These are phyloP conservation scores for Entomortierella parvispora DNA, from an alignment of 192 early-diverging fungal genomes.

Conservation along the genomic window DNA sequence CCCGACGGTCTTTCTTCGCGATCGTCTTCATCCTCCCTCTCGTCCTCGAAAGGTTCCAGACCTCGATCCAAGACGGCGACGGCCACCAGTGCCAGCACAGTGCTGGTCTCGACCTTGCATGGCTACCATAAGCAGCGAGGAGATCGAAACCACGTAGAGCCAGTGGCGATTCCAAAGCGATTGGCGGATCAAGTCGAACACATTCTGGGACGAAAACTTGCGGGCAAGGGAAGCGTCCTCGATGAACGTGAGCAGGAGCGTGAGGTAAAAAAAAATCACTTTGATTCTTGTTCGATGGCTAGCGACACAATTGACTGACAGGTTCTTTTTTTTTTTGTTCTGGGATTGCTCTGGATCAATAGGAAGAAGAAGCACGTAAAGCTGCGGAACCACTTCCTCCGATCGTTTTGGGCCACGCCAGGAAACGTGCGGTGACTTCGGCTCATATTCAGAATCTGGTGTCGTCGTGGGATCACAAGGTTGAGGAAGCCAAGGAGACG, in stretches of 20 bases:
- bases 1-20: background rate
- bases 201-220: slow-evolving; percentile 51
- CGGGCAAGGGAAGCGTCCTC: slow-evolving; percentile 47
- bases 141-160: slow-evolving; percentile 39
- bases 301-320: no score
- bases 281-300: no score
- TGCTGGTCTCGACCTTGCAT: slow-evolving; percentile 10
- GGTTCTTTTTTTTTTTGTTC: slow-evolving; percentile 5
- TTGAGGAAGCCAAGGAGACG: slow-evolving; percentile 40
- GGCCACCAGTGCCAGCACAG: slow-evolving; percentile 1
- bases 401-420: slow-evolving; percentile 38
- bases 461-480: slow-evolving; percentile 48
- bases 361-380: slow-evolving; percentile 48
- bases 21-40: background rate
- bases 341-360: background rate
- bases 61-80: slow-evolving; percentile 32
- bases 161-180: slow-evolving; percentile 41
- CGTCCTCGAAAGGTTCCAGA: background rate
- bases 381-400: slow-evolving; percentile 40
- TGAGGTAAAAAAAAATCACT: slow-evolving; percentile 20
- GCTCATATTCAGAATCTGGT: slow-evolving; percentile 44
- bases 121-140: slow-evolving; percentile 40
- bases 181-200: slow-evolving; percentile 46
- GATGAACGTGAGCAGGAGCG: slow-evolving; percentile 51
- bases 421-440: slow-evolving; percentile 40